Evolutionary conservation across 2,329 filamentous ascomycete genomes (phyloP).

Genomic region (Calonectria honghensis): DNA sequence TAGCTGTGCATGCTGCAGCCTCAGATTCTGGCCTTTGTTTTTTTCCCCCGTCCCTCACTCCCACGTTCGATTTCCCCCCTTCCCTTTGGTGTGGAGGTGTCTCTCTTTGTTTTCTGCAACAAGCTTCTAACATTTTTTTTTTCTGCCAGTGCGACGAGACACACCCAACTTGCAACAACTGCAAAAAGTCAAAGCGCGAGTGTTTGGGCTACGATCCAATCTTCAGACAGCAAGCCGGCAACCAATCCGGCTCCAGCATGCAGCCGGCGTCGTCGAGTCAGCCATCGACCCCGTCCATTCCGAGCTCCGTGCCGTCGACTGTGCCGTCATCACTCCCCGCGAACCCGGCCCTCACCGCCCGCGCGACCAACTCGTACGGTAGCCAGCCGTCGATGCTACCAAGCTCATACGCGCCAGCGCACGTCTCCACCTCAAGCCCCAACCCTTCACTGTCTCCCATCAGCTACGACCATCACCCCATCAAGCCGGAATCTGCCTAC

Average conservation of each 20-base stretch:
- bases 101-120: conserved; percentile 40
- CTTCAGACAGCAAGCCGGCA: conserved; percentile 84
- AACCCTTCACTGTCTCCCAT: conserved; percentile 54
- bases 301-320: conserved; percentile 50
- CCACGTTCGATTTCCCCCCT: conserved; percentile 31
- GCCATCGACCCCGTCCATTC: conserved; percentile 60
- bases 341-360: conserved; percentile 51
- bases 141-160: conserved; percentile 87
- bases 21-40: conserved; percentile 24
- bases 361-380: conserved; percentile 65
- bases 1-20: conserved; percentile 32
- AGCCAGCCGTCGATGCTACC: conserved; percentile 67
- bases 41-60: conserved; percentile 37
- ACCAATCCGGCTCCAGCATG: conserved; percentile 80
- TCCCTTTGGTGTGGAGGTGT: conserved; percentile 46
- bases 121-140: conserved; percentile 54
- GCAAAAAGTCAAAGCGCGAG: conserved; percentile 91
- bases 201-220: conserved; percentile 91
- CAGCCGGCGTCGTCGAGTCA: conserved; percentile 59
- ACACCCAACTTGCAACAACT: conserved; percentile 93
- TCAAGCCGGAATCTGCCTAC: conserved; percentile 65
- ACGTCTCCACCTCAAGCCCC: conserved; percentile 58
- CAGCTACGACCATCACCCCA: conserved; percentile 59
- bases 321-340: conserved; percentile 51
- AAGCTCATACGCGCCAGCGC: conserved; percentile 64